A percentile compares a stretch with the other conserved stretches of the same genome.
These are phyloP conservation scores for Termitomyces sp. DNA, from an alignment of 768 basidiomycete genomes.

Conservation along the genomic window DNA sequence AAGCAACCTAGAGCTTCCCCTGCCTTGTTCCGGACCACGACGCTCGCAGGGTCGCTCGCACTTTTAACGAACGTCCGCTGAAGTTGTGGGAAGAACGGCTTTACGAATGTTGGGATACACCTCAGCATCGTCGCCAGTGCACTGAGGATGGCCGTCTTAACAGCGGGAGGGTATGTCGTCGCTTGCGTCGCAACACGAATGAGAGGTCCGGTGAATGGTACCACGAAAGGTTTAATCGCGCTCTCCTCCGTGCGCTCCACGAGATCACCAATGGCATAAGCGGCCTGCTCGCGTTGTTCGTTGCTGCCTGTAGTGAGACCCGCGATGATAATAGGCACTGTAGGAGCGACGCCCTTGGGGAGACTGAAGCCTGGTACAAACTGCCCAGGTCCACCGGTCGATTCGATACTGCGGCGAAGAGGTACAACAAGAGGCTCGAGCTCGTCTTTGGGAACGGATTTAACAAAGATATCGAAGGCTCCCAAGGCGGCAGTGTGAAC, in stretches of 20 bases:
- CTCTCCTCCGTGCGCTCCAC: constrained; percentile 78
- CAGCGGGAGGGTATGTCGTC: constrained; percentile 84
- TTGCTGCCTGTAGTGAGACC: constrained; percentile 94
- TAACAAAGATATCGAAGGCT: constrained; percentile 85
- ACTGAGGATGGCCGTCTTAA: constrained; percentile 87
- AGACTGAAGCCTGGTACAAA: constrained; percentile 84
- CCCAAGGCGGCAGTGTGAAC: constrained; percentile 83
- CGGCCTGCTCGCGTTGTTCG: constrained; percentile 93
- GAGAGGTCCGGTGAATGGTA: constrained; percentile 92
- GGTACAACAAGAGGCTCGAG: constrained; percentile 88
- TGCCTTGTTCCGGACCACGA: constrained; percentile 76
- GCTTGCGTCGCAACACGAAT: constrained; percentile 93
- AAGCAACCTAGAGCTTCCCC: constrained; percentile 83
- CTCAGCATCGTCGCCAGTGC: constrained; percentile 85
- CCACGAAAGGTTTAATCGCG: constrained; percentile 93
- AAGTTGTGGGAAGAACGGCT: constrained; percentile 97
- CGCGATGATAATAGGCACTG: constrained; percentile 84
- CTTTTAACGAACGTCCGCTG: constrained; percentile 97
- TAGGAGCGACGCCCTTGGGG: constrained; percentile 77
- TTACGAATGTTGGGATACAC: constrained; percentile 84
- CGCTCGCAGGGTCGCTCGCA: constrained; percentile 72
- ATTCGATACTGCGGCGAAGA: constrained; percentile 83
- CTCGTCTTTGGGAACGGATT: constrained; percentile 89
- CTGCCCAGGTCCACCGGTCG: constrained; percentile 72
- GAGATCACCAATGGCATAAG: constrained; percentile 94